These are phyloP conservation scores for Hygrophila difformis DNA, from an alignment of 257 asterid genomes.

Conservation along the genomic window DNA sequence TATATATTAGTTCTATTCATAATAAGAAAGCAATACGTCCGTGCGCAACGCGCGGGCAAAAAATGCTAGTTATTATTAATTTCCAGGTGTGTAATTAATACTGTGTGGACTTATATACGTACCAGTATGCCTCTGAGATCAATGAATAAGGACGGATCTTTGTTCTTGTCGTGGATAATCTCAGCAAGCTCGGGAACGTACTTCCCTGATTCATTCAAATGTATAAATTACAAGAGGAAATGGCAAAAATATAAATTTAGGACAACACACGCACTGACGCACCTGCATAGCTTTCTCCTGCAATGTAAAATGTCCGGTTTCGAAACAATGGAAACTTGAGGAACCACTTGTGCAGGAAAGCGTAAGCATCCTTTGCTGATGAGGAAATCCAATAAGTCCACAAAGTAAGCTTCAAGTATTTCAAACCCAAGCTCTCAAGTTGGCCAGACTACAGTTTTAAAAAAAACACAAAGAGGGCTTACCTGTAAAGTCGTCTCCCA, in stretches of 20 bases:
- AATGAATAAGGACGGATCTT: slow-evolving; percentile 51
- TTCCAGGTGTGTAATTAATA: too few species aligned
- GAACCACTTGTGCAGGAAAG: slow-evolving; percentile 78
- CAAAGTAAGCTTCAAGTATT: slow-evolving; percentile 1
- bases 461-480: slow-evolving; percentile 12
- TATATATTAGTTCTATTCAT: too few species aligned
- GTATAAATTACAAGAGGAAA: too few species aligned
- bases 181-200: slow-evolving; percentile 90
- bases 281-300: slow-evolving; percentile 98
- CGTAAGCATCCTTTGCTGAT: slow-evolving; percentile 75
- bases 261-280: neutral
- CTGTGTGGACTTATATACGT: too few species aligned
- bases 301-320: slow-evolving; percentile 46
- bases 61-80: too few species aligned
- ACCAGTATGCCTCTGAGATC: slow-evolving; percentile 85
- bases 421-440: slow-evolving; percentile 3
- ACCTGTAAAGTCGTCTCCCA: slow-evolving; percentile 89
- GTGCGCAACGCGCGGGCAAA: too few species aligned
- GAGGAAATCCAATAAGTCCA: slow-evolving; percentile 7
- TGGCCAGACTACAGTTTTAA: slow-evolving; percentile 5
- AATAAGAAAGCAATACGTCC: too few species aligned
- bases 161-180: slow-evolving; percentile 59
- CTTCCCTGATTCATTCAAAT: slow-evolving; percentile 36
- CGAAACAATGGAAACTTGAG: slow-evolving; percentile 75
- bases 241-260: neutral